These are phyloP conservation scores for Aspergillus ruber DNA, from an alignment of 2,329 filamentous ascomycete species.

Conservation along the genomic window DNA sequence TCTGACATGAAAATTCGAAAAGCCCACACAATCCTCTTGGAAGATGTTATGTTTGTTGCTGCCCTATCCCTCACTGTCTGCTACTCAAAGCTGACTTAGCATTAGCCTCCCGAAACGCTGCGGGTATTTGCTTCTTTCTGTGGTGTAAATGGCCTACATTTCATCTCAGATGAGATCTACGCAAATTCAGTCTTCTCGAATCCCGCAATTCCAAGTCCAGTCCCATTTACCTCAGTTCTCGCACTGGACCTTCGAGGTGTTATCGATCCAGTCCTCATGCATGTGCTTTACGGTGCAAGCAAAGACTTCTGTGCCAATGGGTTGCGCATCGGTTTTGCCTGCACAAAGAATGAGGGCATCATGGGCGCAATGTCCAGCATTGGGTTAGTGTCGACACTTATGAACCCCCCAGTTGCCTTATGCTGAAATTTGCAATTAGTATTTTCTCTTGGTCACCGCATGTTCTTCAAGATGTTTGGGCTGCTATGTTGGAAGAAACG, in stretches of 20 bases:
- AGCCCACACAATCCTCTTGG: slow-evolving; percentile 31
- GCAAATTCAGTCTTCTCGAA: slow-evolving; percentile 3
- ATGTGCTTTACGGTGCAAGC: slow-evolving; percentile 8
- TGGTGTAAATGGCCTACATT: no score
- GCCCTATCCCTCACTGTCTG: no score
- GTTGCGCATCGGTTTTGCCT: slow-evolving; percentile 3
- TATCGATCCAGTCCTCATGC: slow-evolving; percentile 2
- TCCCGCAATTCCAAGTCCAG: not conserved
- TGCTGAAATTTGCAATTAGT: not conserved
- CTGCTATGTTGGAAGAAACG: slow-evolving; percentile 6
- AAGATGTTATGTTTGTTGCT: slow-evolving; percentile 21
- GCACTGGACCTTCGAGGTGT: not conserved
- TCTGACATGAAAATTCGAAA: no score
- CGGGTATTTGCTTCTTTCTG: no score
- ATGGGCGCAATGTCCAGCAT: slow-evolving; percentile 8
- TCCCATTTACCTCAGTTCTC: slow-evolving; percentile 2
- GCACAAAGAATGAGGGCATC: slow-evolving; percentile 7
- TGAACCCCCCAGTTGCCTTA: not conserved
- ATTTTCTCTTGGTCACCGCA: slow-evolving; percentile 8
- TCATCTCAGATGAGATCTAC: not conserved
- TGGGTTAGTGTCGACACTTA: no score
- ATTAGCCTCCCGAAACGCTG: slow-evolving; percentile 2
- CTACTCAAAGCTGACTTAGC: not conserved
- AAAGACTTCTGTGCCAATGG: slow-evolving; percentile 8
- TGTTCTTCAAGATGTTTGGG: slow-evolving; percentile 6